Evolutionary conservation across 495 filamentous ascomycete species (phyloP), one percentile per base, ranked within the genome.

Genomic region (Penicillium chermesinum): DNA sequence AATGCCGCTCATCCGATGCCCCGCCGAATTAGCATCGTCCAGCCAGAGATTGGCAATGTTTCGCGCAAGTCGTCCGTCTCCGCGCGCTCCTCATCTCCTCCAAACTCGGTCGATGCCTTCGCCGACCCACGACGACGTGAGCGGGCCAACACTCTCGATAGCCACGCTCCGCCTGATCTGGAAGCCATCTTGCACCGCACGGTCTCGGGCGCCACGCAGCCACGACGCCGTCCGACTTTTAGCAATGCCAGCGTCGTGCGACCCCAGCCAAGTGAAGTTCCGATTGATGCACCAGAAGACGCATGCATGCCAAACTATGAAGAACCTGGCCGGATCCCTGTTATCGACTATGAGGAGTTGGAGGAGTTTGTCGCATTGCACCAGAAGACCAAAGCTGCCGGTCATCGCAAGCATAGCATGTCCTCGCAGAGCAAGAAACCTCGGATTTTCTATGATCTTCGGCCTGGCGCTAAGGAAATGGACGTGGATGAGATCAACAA

Each of bases 81-180:
- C 6, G 81, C 79, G 30, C 77, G 87, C 19, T 88, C 87, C 2
- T 74, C 78, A 0, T 98, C 94, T 14, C 91, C 90, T 9, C 91
- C 93, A 2, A 97, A 96, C 64, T 98, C 93, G 2, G 93, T 98
- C 18, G 91, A 96, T 65, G 93, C 93, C 13, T 98, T 98, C 65
- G 94, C 91, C 2, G 89, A 93, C 52, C 74, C 66, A 1, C 77
- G 81, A 49, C 77, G 82, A 38, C 79, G 81, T 7, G 88, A 89
- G 15, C 76, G 81, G 38, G 80, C 81, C 27, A 80, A 79, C 27
- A 86, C 83, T 2, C 46, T 83, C 32, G 81, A 78, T 50, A 86
- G 83, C 65, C 75, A 75, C 50, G 72, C 55, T 1, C 65, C 74
- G 43, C 81, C 82, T 4, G 74, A 78, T 25, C 46, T 81, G 14